Conservation (phyloP, 305 asterid genomes). For the Fraxinus paxiana region DNA sequence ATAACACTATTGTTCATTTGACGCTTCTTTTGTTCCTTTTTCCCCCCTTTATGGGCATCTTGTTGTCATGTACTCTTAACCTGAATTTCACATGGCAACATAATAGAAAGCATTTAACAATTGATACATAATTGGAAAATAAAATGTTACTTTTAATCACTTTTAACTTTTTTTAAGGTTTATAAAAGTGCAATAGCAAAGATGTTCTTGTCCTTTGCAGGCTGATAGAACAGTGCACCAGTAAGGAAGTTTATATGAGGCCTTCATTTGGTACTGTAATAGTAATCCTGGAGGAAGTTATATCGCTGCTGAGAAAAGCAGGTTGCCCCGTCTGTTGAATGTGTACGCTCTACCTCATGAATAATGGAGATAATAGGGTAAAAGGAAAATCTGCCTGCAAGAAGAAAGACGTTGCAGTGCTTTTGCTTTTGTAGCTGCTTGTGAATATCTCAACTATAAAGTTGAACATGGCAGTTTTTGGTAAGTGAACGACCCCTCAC, state of each 20-base stretch:
- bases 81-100: neutral
- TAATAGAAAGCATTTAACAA: neutral
- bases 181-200: neutral
- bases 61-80: neutral
- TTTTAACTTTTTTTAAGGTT: neutral
- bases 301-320: slow-evolving; percentile 27
- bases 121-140: neutral
- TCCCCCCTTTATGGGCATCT: neutral
- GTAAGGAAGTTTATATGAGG: slow-evolving; percentile 35
- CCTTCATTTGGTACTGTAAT: slow-evolving; percentile 40
- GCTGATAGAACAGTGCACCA: slow-evolving; percentile 46
- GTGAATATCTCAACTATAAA: neutral
- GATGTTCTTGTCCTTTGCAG: slow-evolving; percentile 24
- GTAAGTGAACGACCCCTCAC: neutral
- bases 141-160: neutral
- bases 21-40: neutral
- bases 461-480: neutral
- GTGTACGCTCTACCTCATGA: neutral
- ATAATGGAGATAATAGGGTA: neutral
- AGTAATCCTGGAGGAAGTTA: slow-evolving; percentile 49
- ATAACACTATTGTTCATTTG: neutral
- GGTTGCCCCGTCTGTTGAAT: slow-evolving; percentile 46
- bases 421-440: neutral
- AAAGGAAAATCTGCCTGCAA: neutral
- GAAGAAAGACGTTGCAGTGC: neutral